These are phyloP conservation scores for Epichloe sp. DNA, from an alignment of 2,329 filamentous ascomycete species.

Conservation along the genomic window DNA sequence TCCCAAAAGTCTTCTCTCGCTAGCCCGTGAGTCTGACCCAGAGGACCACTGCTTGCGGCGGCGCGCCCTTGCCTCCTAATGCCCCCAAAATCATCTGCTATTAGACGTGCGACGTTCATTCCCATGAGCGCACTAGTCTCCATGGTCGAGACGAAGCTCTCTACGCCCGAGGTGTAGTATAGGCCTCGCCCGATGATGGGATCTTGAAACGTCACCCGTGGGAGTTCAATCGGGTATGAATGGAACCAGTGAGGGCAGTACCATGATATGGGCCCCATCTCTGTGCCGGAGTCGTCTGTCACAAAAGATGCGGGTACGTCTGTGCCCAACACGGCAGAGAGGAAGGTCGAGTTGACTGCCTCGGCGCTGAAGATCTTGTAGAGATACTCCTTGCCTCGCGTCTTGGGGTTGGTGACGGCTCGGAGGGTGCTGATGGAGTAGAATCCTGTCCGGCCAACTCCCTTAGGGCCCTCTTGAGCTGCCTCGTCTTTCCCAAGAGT, in stretches of 20 bases:
- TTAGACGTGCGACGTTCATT: constrained; percentile 63
- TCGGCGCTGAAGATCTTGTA: constrained; percentile 55
- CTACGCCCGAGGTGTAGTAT: constrained; percentile 66
- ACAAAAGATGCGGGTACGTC: constrained; percentile 30
- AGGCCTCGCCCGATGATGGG: constrained; percentile 52
- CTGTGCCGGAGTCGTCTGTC: constrained; percentile 19
- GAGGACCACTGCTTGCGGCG: background rate
- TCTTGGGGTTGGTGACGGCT: constrained; percentile 46
- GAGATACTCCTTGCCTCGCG: constrained; percentile 38
- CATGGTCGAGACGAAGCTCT: constrained; percentile 95
- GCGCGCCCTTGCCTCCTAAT: constrained; percentile 3
- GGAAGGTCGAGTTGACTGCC: constrained; percentile 36
- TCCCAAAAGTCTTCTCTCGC: constrained; percentile 8
- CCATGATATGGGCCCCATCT: constrained; percentile 53
- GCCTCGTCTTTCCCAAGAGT: constrained; percentile 54
- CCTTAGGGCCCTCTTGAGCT: constrained; percentile 35
- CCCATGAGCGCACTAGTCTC: constrained; percentile 91
- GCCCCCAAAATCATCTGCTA: constrained; percentile 45
- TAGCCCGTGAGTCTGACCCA: background rate
- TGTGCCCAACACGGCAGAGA: constrained; percentile 38
- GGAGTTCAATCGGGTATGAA: constrained; percentile 75
- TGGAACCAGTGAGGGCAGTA: constrained; percentile 66
- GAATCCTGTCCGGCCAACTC: constrained; percentile 64
- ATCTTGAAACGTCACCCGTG: constrained; percentile 78
- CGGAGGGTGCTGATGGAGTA: constrained; percentile 72